Percentiles rank a stretch among this genome's conserved stretches.
Evolutionary conservation across 441 rosid species (phyloP).

Genomic region (Erodium trifolium): DNA sequence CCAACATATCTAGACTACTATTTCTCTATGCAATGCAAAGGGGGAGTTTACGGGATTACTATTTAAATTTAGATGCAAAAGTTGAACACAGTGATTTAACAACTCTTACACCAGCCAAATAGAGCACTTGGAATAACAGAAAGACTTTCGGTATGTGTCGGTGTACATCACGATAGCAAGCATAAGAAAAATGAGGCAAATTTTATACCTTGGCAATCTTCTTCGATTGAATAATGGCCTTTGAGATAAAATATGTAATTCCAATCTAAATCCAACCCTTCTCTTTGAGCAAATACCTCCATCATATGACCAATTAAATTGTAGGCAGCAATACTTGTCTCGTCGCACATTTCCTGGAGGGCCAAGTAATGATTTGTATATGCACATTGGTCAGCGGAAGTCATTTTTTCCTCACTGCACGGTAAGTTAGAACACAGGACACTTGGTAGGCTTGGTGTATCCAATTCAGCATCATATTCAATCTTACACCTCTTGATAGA

Average conservation of each 20-base stretch:
- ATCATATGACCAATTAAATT: conserved; percentile 52
- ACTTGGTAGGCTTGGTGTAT: conserved; percentile 22
- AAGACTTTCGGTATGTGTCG: not conserved
- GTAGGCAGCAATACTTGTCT: conserved; percentile 59
- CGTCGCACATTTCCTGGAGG: conserved; percentile 67
- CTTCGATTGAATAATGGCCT: conserved; percentile 30
- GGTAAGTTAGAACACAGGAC: conserved; percentile 22
- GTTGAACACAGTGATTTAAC: not conserved
- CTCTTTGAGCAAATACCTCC: conserved; percentile 42
- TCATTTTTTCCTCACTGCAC: conserved; percentile 21
- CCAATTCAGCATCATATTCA: conserved; percentile 23
- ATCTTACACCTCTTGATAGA: conserved; percentile 23
- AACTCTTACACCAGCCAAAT: not conserved
- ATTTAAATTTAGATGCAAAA: not conserved
- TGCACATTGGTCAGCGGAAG: conserved; percentile 22
- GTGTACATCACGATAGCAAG: not conserved
- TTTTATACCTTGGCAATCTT: conserved; percentile 36
- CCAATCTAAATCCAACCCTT: conserved; percentile 33
- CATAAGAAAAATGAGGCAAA: not conserved
- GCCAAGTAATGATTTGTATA: conserved; percentile 44
- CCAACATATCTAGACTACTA: not conserved
- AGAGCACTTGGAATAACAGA: not conserved
- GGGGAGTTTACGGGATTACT: not conserved
- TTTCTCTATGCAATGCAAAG: not conserved
- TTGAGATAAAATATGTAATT: conserved; percentile 41